Evolutionary conservation across 176 grass and related monocot genomes (phyloP), one percentile per base, ranked within the genome.

Genomic region (Ensete ventricosum): DNA sequence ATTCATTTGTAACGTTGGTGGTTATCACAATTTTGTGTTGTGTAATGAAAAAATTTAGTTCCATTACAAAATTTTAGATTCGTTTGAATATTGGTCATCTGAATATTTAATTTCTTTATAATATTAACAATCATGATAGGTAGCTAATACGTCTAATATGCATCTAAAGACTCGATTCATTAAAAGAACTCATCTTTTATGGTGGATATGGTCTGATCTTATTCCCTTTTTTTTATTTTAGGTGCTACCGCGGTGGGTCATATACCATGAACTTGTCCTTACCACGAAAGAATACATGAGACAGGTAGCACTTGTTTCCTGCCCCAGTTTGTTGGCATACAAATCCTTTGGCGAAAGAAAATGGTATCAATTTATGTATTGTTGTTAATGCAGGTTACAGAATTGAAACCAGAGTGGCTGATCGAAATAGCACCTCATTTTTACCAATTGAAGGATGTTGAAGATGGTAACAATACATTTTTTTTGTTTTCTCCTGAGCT

Each of bases 211-310:
- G 79, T 79, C 1, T 72, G 48, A 13, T 69, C n/a, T 64, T 34
- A 77, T 55, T 9, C 81, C 73, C 53, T 71, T 76, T 71, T 71
- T 2, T 57, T 2, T 20, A 22, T 51, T 75, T 63, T 71, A 93
- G 94, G 75, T 93, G 54, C 95, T 84, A 78, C 95, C 95, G 50
- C 86, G 90, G 1, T 93, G 82, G 95, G 84, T 85, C 14, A 79
- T 98, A 51, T 91, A 98, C 53, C 95, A 94, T 13, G 95, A 98
- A 54, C 60, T 98, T 55, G 95, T 98, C 54, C 90, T 91, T 71
- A 94, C 90, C 9, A 91, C 95, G 9, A 98, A 94, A 83, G 95
- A 91, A 54, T 91, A 89, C 63, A 93, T 98, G 95, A 87, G 95
- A 70, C 90, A 93, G 88, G 94, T 98, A 78, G 54, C 20, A 73